Evolutionary conservation across 768 basidiomycete species (phyloP), one percentile per base, ranked within the genome.

Genomic region (Pisolithus marmoratus): DNA sequence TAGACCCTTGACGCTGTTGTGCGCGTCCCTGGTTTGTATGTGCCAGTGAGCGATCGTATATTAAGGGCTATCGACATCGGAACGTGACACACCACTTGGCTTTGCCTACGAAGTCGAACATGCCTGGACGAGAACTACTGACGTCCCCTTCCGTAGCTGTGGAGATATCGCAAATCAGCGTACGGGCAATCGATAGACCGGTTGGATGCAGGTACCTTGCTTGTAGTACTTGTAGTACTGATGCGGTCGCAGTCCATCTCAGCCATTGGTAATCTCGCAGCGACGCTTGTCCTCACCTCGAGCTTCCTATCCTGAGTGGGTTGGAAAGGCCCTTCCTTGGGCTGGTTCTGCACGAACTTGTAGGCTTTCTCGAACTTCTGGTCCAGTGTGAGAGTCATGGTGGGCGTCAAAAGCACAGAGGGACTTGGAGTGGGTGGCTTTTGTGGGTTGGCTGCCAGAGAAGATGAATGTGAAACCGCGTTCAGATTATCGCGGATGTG

Each of bases 201-300:
- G 7, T 8, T 7, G 4, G 4, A 12, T 31, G 3, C 5, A 22
- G 50, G 42, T 50, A 87, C 92, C 91, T 78, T 95, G 94, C 79
- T 98, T 99, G 81, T 76, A 97, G 69, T 85, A 82, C 59, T 77
- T 79, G 77, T 98, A 99, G 78, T 96, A 96, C 94, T 97, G 62
- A 19, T 41, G 3, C 44, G 38, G 50, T 46, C 53, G 44, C 50
- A 27, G 41, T 54, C 24, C 14, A 53, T 54, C 24, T 60, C 38
- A 41, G 50, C 34, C 24, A 38, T 36, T 17, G 3, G 14, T 22
- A n/a, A 11, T 14, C 6, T 42, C 27, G 38, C 47, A 27, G 43
- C 46, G 53, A 49, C 54, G 58, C 55, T 48, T 11, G n/a, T 34
- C 73, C 88, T 66, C 68, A 94, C 94, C 60, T 72, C 74, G 58